Conservation (phyloP, 768 basidiomycete species). For the Mrakia hoshinonis region DNA sequence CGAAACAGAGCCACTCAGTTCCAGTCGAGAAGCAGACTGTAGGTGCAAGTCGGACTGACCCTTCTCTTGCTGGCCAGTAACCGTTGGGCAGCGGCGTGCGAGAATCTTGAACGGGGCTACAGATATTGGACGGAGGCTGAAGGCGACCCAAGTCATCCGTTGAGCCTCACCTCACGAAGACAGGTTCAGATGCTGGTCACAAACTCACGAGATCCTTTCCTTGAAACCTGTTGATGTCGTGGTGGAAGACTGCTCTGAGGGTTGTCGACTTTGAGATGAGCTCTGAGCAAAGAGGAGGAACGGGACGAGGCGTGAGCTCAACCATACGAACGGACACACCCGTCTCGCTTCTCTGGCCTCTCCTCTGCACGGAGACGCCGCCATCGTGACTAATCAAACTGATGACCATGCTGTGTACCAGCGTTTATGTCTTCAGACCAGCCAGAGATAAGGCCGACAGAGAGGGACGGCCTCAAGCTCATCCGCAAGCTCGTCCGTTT, state of each 20-base stretch:
- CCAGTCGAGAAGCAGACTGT: background rate
- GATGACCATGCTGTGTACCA: too few species aligned
- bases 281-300: background rate
- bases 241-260: background rate
- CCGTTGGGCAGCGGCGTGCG: background rate
- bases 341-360: background rate
- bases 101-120: constrained; percentile 1
- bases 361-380: background rate
- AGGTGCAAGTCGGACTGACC: background rate
- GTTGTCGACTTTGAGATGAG: constrained; percentile 5
- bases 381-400: too few species aligned
- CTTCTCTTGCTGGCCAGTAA: constrained; percentile 4
- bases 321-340: too few species aligned
- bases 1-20: background rate
- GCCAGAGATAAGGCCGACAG: too few species aligned
- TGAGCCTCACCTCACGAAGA: background rate
- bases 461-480: too few species aligned
- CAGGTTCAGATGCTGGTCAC: background rate
- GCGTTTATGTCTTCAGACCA: too few species aligned
- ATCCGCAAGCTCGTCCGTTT: too few species aligned
- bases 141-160: too few species aligned
- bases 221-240: constrained; percentile 2
- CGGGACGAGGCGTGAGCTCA: background rate
- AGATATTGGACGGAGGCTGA: constrained; percentile 13
- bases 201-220: constrained; percentile 7